Conservation (phyloP, 75 land plant species). For the Sequoiadendron giganteum region DNA sequence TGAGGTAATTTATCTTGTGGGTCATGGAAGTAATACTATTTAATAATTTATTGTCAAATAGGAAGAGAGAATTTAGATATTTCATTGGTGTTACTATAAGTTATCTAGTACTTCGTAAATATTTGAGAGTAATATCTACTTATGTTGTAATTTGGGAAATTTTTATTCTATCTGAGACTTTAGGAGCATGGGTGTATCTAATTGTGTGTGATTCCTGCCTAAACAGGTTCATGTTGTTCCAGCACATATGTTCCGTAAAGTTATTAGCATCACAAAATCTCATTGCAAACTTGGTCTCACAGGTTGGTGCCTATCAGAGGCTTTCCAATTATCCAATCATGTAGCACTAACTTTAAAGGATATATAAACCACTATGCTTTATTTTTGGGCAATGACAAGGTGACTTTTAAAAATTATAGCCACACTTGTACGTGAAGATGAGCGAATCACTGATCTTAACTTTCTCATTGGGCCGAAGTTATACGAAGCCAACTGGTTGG, state of each 20-base stretch:
- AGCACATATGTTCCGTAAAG: slow-evolving; percentile 99
- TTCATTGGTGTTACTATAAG: neutral
- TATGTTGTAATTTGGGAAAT: neutral
- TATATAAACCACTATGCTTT: neutral
- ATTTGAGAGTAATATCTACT: neutral
- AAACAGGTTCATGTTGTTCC: slow-evolving; percentile 97
- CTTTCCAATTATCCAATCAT: neutral
- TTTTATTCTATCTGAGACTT: neutral
- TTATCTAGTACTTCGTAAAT: neutral
- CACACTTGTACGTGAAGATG: slow-evolving; percentile 99
- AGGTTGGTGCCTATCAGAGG: slow-evolving; percentile 37
- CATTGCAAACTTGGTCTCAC: slow-evolving; percentile 99
- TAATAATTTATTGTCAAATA: neutral
- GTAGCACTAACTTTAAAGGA: neutral
- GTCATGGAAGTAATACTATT: neutral
- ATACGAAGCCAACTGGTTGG: slow-evolving; percentile 99
- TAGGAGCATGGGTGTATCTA: neutral
- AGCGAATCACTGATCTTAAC: slow-evolving; percentile 95
- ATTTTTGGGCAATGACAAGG: slow-evolving; percentile 1
- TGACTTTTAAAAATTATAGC: slow-evolving; percentile 48
- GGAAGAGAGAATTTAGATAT: neutral
- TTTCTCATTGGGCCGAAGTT: slow-evolving; percentile 97
- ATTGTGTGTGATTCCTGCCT: neutral
- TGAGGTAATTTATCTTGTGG: slow-evolving; percentile 53
- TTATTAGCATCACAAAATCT: slow-evolving; percentile 97